A percentile compares a stretch with the other conserved stretches of the same genome.
These are phyloP conservation scores for Saccharomyces paradoxus DNA, from an alignment of 805 yeast species.

Conservation along the genomic window DNA sequence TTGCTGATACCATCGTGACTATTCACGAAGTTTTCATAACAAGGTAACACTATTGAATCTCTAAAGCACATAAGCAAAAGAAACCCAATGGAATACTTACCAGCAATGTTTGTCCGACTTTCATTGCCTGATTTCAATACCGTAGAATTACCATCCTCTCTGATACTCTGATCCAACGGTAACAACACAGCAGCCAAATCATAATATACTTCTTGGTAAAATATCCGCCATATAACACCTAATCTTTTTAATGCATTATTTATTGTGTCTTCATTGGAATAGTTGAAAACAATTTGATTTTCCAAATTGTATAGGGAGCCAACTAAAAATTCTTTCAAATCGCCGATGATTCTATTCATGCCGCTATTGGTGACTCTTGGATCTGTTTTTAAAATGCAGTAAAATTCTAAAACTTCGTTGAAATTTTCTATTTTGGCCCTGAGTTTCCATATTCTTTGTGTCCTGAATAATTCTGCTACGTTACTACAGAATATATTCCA, in stretches of 20 bases:
- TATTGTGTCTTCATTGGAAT: constrained; percentile 15
- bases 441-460: constrained; percentile 26
- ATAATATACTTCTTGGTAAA: constrained; percentile 40
- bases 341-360: constrained; percentile 1
- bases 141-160: neutral
- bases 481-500: constrained; percentile 29
- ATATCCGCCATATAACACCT: constrained; percentile 42
- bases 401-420: constrained; percentile 12
- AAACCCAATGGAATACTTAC: constrained; percentile 20
- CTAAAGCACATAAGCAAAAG: constrained; percentile 36
- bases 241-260: constrained; percentile 22
- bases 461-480: constrained; percentile 23
- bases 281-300: constrained; percentile 21
- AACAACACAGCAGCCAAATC: constrained; percentile 48
- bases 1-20: constrained; percentile 10
- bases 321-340: neutral
- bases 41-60: constrained; percentile 40
- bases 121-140: constrained; percentile 7
- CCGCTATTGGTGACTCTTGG: constrained; percentile 10
- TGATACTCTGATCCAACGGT: constrained; percentile 34
- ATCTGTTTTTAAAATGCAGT: constrained; percentile 12
- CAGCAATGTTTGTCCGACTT: constrained; percentile 3
- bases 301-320: constrained; percentile 26
- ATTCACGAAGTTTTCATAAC: constrained; percentile 33
- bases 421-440: constrained; percentile 26